Base-by-base conservation (phyloP, 192 early-diverging fungal genomes). In the Backusella tuberculispora region DNA sequence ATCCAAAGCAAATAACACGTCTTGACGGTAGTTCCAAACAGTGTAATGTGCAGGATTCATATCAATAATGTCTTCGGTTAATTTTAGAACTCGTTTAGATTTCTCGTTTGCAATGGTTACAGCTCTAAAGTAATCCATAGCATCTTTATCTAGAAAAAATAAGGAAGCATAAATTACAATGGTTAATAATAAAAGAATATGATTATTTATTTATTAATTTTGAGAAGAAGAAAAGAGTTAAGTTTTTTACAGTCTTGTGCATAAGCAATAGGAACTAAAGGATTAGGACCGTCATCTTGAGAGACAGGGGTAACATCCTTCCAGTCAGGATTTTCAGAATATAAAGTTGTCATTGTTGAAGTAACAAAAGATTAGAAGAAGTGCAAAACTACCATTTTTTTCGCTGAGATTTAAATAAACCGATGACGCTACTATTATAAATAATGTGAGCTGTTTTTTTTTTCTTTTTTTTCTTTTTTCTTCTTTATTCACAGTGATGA, bases 31-130 rank as follows among this genome's bases (percentile, higher is more conserved):
- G 65, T 94, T 85, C 98, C 98, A 99, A 15, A 95, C 90, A 34
- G 94, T 95, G 80, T 99, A 99, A 86, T 99, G 97, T 1, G 93
- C 92, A 9, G 98, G 93, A 80, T 97, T 98, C 65, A 90, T 74
- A 24, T 89, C 78, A 65, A 99, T 90, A 63, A 98, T 94, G 38
- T 85, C 84, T 67, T 84, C 83, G 1, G 96, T 97, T 65, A 99
- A 83, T 8, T 90, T 83, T 63, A 98, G 85, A 15, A 93, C 97
- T 21, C 98, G 87, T 56, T 91, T 79, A 3, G 90, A 92, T 42
- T 85, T 78, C 82, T 99, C 98, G 60, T 91, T 80, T n/a, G 77
- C 76, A 41, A 76, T 74, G 50, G 88, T 83, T 43, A 96, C 85
- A 0, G 96, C 96, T 9, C 97, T 89, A 80, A 98, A 93, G 79